Evolutionary conservation across 2,329 filamentous ascomycete species (phyloP).

Genomic region (Shiraia sp.): DNA sequence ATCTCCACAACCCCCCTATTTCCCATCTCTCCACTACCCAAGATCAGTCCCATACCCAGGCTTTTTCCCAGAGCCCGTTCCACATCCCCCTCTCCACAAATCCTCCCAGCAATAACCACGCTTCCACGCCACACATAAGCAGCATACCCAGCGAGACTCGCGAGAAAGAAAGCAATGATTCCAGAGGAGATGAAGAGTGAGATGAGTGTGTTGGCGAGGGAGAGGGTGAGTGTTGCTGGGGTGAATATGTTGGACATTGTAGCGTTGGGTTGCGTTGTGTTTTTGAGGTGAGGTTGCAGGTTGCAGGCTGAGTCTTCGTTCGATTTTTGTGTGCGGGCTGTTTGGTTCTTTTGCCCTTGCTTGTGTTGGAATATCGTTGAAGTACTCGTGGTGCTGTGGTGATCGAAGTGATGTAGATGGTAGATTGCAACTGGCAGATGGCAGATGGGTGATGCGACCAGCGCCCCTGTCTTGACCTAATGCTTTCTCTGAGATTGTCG

Average conservation of each 20-base stretch:
- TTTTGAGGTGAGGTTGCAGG: not conserved
- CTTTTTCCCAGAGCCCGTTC: not conserved
- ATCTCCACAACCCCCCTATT: no score
- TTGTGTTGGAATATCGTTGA: no score
- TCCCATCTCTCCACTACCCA: no score
- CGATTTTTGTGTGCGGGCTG: not conserved
- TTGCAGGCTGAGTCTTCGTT: not conserved
- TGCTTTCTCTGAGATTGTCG: no score
- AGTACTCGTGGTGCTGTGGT: no score
- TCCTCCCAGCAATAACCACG: not conserved
- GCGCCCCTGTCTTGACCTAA: no score
- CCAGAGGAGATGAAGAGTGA: not conserved
- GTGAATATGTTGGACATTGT: slow-evolving; percentile 3
- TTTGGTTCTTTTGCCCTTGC: no score
- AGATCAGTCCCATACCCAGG: not conserved
- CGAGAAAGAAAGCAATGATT: not conserved
- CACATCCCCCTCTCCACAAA: not conserved
- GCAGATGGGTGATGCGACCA: no score
- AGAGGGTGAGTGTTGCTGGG: not conserved
- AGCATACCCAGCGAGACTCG: not conserved
- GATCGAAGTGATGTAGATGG: no score
- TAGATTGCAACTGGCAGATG: no score
- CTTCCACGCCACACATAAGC: not conserved
- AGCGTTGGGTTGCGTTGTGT: not conserved
- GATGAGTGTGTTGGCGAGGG: not conserved